These are phyloP conservation scores for Populus tomentosa DNA, from an alignment of 441 rosid species.

Conservation along the genomic window DNA sequence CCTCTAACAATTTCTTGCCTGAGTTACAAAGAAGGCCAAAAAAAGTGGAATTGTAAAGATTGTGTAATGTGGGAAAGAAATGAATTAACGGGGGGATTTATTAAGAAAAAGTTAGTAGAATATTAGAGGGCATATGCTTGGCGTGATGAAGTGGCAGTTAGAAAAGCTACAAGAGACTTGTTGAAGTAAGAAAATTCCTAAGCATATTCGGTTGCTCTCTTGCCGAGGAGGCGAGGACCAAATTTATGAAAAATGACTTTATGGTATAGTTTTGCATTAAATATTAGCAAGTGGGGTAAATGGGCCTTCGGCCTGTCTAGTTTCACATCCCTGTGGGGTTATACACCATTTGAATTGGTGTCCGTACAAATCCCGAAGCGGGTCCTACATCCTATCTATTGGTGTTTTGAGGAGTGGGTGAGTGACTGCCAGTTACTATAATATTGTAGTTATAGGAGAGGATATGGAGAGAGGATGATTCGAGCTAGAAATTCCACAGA, in stretches of 20 bases:
- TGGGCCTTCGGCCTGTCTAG: neutral
- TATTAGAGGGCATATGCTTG: constrained; percentile 61
- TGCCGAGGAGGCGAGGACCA: constrained; percentile 10
- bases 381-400: neutral
- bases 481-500: constrained; percentile 28
- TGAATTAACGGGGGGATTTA: neutral
- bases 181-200: constrained; percentile 27
- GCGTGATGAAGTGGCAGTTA: constrained; percentile 49
- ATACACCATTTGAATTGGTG: neutral
- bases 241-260: constrained; percentile 4
- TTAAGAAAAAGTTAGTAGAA: constrained; percentile 25
- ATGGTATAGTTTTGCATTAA: neutral
- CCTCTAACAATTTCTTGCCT: neutral
- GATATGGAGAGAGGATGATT: constrained; percentile 15
- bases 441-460: neutral
- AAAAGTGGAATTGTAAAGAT: neutral
- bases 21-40: neutral
- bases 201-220: constrained; percentile 51
- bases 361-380: neutral
- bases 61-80: neutral
- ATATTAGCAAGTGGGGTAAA: neutral
- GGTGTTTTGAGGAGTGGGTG: neutral
- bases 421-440: constrained; percentile 11
- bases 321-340: neutral
- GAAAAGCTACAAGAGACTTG: constrained; percentile 29